phyloP scores from a whole-genome alignment of 441 rosid genomes.

The Erodium moschatum region DNA sequence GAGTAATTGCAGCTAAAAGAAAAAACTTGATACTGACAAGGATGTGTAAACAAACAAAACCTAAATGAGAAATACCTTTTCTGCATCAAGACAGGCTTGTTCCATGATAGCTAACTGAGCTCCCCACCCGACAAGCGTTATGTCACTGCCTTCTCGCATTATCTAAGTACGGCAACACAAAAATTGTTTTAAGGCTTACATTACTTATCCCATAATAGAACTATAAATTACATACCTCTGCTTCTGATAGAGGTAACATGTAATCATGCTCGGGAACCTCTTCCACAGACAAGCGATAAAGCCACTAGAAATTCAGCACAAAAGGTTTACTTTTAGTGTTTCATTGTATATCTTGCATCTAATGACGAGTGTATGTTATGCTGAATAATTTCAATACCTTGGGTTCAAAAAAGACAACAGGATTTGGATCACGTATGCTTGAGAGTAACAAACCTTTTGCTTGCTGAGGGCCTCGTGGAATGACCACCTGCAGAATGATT shows the following conservation, averaged over 20 bases:
- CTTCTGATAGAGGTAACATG: conserved; percentile 74
- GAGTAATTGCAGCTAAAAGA: too few relatives aligned
- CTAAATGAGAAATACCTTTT: conserved; percentile 30
- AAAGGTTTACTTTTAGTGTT: background rate
- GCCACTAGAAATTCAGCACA: conserved; percentile 50
- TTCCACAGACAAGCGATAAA: conserved; percentile 75
- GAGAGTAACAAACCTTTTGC: conserved; percentile 80
- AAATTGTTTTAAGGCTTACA: conserved; percentile 17
- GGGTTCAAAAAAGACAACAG: conserved; percentile 82
- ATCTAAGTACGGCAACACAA: conserved; percentile 32
- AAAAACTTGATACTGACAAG: too few relatives aligned
- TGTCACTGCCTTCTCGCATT: conserved; percentile 68
- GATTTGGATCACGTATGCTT: conserved; percentile 72
- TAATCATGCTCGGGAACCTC: conserved; percentile 81
- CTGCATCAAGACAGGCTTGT: conserved; percentile 69
- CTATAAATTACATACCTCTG: conserved; percentile 45
- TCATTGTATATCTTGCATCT: background rate
- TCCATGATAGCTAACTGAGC: conserved; percentile 79
- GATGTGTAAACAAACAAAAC: too few relatives aligned
- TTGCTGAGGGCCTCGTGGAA: conserved; percentile 74
- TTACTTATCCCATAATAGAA: conserved; percentile 11
- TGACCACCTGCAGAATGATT: conserved; percentile 45
- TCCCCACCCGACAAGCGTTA: conserved; percentile 90
- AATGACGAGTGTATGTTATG: background rate
- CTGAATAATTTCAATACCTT: conserved; percentile 33